Percentiles rank a stretch among this genome's conserved stretches.
These are phyloP conservation scores for Scutellaria minor DNA, from an alignment of 257 asterid species.

Conservation along the genomic window DNA sequence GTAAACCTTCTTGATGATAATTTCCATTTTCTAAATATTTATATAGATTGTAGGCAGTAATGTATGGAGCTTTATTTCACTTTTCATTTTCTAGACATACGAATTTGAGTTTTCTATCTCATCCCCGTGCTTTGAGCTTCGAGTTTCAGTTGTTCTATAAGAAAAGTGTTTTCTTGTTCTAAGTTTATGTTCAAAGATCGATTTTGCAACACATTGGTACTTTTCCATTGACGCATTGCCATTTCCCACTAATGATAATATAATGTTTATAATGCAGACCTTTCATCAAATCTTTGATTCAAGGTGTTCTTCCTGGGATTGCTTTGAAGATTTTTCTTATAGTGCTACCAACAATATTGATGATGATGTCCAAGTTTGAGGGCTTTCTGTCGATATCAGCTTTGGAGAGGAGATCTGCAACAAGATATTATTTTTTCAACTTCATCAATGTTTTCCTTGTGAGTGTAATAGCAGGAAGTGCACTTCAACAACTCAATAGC, in stretches of 20 bases:
- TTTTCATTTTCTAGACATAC: too few species aligned
- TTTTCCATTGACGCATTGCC: too few species aligned
- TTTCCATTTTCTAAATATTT: too few species aligned
- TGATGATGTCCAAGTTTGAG: conserved; percentile 89
- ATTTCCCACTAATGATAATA: conserved; percentile 12
- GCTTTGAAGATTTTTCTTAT: conserved; percentile 89
- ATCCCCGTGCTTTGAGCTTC: too few species aligned
- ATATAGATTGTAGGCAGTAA: too few species aligned
- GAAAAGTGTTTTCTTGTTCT: conserved; percentile 6
- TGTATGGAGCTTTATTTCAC: too few species aligned
- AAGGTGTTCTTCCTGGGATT: conserved; percentile 89
- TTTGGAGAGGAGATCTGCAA: conserved; percentile 91
- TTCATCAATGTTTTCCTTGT: conserved; percentile 87
- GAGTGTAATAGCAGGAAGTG: conserved; percentile 86
- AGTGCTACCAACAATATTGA: conserved; percentile 76
- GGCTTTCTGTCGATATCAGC: conserved; percentile 74
- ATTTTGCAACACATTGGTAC: too few species aligned
- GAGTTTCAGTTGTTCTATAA: neutral
- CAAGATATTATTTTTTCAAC: conserved; percentile 79
- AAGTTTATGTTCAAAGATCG: neutral
- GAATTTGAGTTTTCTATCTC: too few species aligned
- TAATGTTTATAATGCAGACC: conserved; percentile 55
- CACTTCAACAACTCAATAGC: conserved; percentile 69
- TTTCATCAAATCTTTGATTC: conserved; percentile 73
- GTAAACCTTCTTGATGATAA: too few species aligned